These are phyloP conservation scores for Abortiporus biennis DNA, from an alignment of 1,284 basidiomycete genomes.

Conservation along the genomic window DNA sequence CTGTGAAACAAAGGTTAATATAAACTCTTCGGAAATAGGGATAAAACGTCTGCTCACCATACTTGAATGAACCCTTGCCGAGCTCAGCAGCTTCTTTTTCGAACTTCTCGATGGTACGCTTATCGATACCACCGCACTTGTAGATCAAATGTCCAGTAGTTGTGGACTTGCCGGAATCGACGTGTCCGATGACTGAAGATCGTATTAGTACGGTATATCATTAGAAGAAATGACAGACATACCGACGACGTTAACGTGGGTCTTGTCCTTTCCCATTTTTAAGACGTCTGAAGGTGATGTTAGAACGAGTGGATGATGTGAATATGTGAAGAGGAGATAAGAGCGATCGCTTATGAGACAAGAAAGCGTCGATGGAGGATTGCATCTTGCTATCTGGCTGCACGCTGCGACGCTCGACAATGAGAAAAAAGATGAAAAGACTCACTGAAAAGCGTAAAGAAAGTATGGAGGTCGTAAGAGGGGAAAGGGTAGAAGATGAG, in stretches of 20 bases:
- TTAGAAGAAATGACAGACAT: slow-evolving; percentile 26
- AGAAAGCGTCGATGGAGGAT: slow-evolving; percentile 5
- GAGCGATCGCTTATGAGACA: slow-evolving; percentile 2
- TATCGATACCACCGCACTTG: slow-evolving; percentile 99
- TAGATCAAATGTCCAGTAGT: slow-evolving; percentile 99
- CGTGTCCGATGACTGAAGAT: slow-evolving; percentile 85
- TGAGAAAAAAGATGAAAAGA: slow-evolving; percentile 8
- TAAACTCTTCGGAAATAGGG: slow-evolving; percentile 8
- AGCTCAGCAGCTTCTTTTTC: slow-evolving; percentile 99
- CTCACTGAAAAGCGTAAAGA: slow-evolving; percentile 25
- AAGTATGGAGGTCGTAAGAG: slow-evolving; percentile 25
- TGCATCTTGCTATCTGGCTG: neutral
- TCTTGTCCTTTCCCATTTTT: slow-evolving; percentile 89
- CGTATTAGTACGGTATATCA: slow-evolving; percentile 2
- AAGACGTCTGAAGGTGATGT: neutral
- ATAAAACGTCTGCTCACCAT: slow-evolving; percentile 52
- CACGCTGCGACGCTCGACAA: neutral
- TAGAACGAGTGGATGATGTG: neutral
- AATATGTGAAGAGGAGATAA: neutral
- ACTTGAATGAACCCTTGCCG: slow-evolving; percentile 99
- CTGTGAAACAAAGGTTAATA: slow-evolving; percentile 37
- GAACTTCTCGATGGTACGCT: slow-evolving; percentile 99
- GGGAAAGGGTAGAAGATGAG: slow-evolving; percentile 26
- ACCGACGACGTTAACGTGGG: slow-evolving; percentile 91
- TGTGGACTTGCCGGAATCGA: slow-evolving; percentile 98